Evolutionary conservation across 805 yeast genomes (phyloP).

Genomic region (Teunomyces atbi): DNA sequence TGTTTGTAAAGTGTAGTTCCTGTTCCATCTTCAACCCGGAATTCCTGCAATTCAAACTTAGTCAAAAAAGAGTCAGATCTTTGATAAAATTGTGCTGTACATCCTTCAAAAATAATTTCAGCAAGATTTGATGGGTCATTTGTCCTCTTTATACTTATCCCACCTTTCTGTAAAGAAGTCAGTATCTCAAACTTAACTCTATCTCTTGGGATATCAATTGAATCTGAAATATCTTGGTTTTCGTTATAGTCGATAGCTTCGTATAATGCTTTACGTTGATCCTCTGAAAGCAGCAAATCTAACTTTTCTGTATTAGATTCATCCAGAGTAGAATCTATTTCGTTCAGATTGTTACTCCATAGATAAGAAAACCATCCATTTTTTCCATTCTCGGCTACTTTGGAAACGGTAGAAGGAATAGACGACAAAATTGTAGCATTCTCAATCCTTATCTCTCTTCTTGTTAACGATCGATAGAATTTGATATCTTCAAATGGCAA

Average conservation of each 20-base stretch:
- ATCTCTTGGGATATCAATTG: slow-evolving; percentile 70
- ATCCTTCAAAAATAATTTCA: slow-evolving; percentile 78
- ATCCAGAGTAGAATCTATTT: slow-evolving; percentile 16
- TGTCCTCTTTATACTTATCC: slow-evolving; percentile 55
- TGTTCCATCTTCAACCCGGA: slow-evolving; percentile 86
- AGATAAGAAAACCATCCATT: slow-evolving; percentile 71
- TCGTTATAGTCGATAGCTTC: slow-evolving; percentile 94
- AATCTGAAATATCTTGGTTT: slow-evolving; percentile 44
- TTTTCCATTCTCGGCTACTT: not conserved
- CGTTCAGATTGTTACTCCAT: slow-evolving; percentile 49
- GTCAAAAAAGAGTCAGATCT: slow-evolving; percentile 76
- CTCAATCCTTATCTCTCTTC: slow-evolving; percentile 62
- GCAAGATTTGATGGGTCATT: slow-evolving; percentile 55
- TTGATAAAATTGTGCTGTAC: slow-evolving; percentile 68
- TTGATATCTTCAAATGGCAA: slow-evolving; percentile 76
- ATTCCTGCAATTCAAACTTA: slow-evolving; percentile 73
- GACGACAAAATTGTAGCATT: slow-evolving; percentile 16
- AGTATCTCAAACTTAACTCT: slow-evolving; percentile 64
- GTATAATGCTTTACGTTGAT: slow-evolving; percentile 83
- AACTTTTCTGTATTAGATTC: slow-evolving; percentile 38
- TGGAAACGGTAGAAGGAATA: not conserved
- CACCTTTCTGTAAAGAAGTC: slow-evolving; percentile 73
- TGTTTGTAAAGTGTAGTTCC: slow-evolving; percentile 77
- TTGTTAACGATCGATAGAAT: slow-evolving; percentile 80
- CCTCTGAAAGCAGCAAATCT: slow-evolving; percentile 60